Conservation (phyloP, 805 yeast species). For the Nakazawaea ambrosiae region DNA sequence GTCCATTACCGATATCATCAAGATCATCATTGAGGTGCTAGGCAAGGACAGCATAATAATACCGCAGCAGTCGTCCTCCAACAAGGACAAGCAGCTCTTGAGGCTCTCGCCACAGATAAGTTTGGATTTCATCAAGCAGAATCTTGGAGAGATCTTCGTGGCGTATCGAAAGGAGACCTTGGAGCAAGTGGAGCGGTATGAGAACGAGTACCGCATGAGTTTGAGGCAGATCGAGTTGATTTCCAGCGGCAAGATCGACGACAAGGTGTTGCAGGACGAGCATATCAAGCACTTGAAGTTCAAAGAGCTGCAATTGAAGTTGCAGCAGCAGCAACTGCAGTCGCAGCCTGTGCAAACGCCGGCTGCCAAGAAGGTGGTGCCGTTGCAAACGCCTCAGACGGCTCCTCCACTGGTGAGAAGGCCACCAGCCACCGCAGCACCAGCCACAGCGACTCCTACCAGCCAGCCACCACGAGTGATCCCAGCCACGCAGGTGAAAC, state of each 20-base stretch:
- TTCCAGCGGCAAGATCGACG: conserved; percentile 33
- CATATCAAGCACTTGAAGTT: conserved; percentile 15
- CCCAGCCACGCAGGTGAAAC: not conserved
- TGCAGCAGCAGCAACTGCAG: not conserved
- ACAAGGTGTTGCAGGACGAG: conserved; percentile 23
- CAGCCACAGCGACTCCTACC: too few relatives aligned
- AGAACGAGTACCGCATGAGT: conserved; percentile 26
- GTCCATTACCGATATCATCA: conserved; percentile 27
- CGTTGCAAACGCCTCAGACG: not conserved
- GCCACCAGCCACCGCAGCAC: conserved; percentile 1
- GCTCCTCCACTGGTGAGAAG: conserved; percentile 11
- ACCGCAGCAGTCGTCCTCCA: conserved; percentile 11
- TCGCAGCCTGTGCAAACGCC: not conserved
- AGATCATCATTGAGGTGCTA: conserved; percentile 27
- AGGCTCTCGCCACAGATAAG: conserved; percentile 23
- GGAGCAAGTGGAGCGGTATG: conserved; percentile 30
- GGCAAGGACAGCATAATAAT: conserved; percentile 19
- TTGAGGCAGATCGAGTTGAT: conserved; percentile 32
- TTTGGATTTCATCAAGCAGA: conserved; percentile 24
- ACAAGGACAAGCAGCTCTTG: conserved; percentile 21
- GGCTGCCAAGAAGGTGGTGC: not conserved
- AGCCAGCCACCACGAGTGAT: too few relatives aligned
- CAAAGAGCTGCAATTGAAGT: conserved; percentile 11
- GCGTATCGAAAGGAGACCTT: conserved; percentile 25
- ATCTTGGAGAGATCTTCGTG: conserved; percentile 25